Conservation (phyloP, 202 grass and related monocot species). For the Thinopyrum obtusiflorum region DNA sequence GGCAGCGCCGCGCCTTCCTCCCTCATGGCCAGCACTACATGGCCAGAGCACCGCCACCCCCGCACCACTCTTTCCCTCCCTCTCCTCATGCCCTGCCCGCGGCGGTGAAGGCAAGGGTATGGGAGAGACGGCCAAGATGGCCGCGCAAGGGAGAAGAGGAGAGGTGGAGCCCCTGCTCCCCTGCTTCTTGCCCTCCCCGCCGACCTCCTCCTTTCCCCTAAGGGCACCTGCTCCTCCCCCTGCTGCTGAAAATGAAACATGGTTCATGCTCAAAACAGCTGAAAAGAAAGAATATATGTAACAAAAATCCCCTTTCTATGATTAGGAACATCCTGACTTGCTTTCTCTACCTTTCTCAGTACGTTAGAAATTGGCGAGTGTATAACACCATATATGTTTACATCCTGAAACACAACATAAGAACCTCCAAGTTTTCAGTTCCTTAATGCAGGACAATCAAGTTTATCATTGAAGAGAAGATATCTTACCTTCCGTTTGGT, state of each 20-base stretch:
- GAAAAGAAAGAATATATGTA: slow-evolving; percentile 18
- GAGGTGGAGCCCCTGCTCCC: too few species aligned
- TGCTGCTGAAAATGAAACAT: slow-evolving; percentile 7
- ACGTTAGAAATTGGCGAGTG: slow-evolving; percentile 71
- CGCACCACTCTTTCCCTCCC: too few species aligned
- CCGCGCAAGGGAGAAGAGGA: too few species aligned
- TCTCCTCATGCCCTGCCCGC: too few species aligned
- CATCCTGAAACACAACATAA: slow-evolving; percentile 56
- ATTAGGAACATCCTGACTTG: slow-evolving; percentile 56
- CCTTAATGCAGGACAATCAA: slow-evolving; percentile 8
- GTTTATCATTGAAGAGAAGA: slow-evolving; percentile 7
- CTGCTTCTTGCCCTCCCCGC: too few species aligned
- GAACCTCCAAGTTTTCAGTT: slow-evolving; percentile 6
- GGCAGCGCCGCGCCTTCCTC: too few species aligned
- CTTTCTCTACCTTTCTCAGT: slow-evolving; percentile 80
- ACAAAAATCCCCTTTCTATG: slow-evolving; percentile 63
- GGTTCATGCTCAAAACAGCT: not conserved
- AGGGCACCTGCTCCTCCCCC: too few species aligned
- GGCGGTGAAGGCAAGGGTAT: too few species aligned
- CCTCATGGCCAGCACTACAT: too few species aligned
- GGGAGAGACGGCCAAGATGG: too few species aligned
- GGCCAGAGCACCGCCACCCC: too few species aligned
- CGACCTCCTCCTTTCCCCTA: too few species aligned
- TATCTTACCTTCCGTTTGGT: slow-evolving; percentile 72
- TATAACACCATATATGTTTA: slow-evolving; percentile 66